Evolutionary conservation across 176 grass and related monocot species (phyloP).

Genomic region (Aegilops umbellulata): DNA sequence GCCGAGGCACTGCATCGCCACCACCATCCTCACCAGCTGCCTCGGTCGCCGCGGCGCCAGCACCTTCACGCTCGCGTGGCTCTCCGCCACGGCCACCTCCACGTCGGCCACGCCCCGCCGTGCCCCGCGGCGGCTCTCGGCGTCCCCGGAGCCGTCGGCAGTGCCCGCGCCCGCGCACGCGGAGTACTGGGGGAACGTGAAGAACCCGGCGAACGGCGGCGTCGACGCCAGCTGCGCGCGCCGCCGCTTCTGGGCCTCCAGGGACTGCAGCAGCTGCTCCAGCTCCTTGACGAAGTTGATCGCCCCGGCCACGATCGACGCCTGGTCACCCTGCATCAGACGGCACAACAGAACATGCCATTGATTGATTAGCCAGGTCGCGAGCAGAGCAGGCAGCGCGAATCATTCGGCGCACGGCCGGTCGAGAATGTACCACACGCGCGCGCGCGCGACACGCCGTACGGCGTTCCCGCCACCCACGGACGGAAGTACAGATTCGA

Average conservation of each 20-base stretch:
- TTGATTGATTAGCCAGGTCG: not conserved
- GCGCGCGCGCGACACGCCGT: not conserved
- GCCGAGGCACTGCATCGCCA: conserved; percentile 43
- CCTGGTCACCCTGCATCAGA: conserved; percentile 81
- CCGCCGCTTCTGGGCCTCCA: conserved; percentile 56
- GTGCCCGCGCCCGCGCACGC: not conserved
- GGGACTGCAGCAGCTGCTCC: conserved; percentile 79
- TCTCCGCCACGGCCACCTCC: conserved; percentile 77
- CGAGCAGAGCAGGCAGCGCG: not conserved
- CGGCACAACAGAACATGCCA: not conserved
- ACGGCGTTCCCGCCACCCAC: not conserved
- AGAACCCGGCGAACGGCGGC: conserved; percentile 66
- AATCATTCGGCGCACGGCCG: conserved; percentile 14
- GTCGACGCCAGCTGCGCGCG: not conserved
- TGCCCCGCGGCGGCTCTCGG: not conserved
- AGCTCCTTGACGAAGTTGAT: conserved; percentile 97
- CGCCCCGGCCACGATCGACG: conserved; percentile 77
- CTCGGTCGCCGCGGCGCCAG: conserved; percentile 49
- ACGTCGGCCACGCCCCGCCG: conserved; percentile 50
- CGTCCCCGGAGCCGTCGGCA: not conserved
- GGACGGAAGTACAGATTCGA: conserved; percentile 29
- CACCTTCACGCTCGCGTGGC: conserved; percentile 78
- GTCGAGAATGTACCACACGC: not conserved
- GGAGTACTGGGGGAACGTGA: conserved; percentile 74
- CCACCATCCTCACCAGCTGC: conserved; percentile 70